Percentiles rank a stretch among this genome's conserved stretches.
These are phyloP conservation scores for Saccharomyces kudriavzevii DNA, from an alignment of 805 yeast genomes.

Conservation along the genomic window DNA sequence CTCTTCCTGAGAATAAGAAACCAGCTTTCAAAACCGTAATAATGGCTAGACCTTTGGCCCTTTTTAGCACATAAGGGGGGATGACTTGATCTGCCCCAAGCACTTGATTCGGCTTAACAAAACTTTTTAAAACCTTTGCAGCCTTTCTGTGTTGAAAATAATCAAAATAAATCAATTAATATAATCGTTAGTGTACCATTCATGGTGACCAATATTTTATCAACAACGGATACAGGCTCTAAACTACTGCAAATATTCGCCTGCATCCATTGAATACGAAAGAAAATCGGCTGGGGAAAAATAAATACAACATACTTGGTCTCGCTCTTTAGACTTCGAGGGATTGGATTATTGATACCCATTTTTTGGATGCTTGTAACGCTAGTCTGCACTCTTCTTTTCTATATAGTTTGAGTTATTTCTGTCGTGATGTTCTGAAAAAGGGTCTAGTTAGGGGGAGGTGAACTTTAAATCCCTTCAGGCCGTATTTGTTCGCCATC, in stretches of 20 bases:
- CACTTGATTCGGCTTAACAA: conserved; percentile 89
- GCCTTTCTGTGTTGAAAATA: conserved; percentile 53
- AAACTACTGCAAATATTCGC: neutral
- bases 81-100: conserved; percentile 83
- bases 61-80: conserved; percentile 77
- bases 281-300: neutral
- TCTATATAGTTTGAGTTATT: neutral
- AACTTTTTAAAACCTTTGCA: conserved; percentile 81
- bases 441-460: neutral
- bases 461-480: neutral
- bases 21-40: conserved; percentile 97
- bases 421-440: neutral
- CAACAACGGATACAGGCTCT: neutral
- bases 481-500: neutral
- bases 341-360: conserved; percentile 91
- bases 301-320: conserved; percentile 51
- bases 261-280: neutral
- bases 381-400: neutral
- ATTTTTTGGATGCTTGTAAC: conserved; percentile 25
- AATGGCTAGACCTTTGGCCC: conserved; percentile 88
- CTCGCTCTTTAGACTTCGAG: conserved; percentile 78
- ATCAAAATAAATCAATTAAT: neutral
- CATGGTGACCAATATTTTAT: neutral
- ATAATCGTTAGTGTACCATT: neutral
- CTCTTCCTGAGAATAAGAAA: conserved; percentile 90